These are phyloP conservation scores for Starmerella stigmatis DNA, from an alignment of 805 yeast genomes.

Conservation along the genomic window DNA sequence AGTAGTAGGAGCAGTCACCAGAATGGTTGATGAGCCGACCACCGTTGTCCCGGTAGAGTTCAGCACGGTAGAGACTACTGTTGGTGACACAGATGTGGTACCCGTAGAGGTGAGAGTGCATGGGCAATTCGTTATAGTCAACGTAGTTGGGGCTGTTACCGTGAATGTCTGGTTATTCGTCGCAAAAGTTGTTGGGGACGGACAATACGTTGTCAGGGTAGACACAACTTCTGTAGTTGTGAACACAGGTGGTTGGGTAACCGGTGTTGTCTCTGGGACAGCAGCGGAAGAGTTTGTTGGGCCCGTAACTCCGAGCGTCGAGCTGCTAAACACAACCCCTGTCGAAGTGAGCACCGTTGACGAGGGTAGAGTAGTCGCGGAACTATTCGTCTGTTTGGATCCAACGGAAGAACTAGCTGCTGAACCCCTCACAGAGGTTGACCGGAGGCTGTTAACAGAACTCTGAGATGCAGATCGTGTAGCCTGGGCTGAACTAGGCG, in stretches of 20 bases:
- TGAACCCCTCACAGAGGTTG: no score
- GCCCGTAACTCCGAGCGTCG: not conserved
- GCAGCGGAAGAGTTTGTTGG: no score
- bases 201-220: conserved; percentile 37
- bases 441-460: no score
- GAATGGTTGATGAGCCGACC: not conserved
- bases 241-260: no score
- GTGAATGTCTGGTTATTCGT: conserved; percentile 57
- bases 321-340: not conserved
- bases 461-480: no score
- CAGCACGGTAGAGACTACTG: not conserved
- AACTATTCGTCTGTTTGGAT: not conserved
- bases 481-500: not conserved
- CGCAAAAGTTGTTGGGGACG: conserved; percentile 48
- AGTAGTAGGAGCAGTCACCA: not conserved
- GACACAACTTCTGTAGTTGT: conserved; percentile 5
- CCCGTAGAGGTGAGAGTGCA: conserved; percentile 9
- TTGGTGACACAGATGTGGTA: not conserved
- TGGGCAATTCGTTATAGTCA: conserved; percentile 47
- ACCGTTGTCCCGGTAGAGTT: not conserved
- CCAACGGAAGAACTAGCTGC: no score
- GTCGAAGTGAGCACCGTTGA: not conserved
- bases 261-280: no score
- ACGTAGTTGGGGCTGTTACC: conserved; percentile 59
- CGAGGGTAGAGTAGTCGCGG: not conserved